Evolutionary conservation across 495 filamentous ascomycete species (phyloP).

Genomic region (Hypoxylon trugodes): DNA sequence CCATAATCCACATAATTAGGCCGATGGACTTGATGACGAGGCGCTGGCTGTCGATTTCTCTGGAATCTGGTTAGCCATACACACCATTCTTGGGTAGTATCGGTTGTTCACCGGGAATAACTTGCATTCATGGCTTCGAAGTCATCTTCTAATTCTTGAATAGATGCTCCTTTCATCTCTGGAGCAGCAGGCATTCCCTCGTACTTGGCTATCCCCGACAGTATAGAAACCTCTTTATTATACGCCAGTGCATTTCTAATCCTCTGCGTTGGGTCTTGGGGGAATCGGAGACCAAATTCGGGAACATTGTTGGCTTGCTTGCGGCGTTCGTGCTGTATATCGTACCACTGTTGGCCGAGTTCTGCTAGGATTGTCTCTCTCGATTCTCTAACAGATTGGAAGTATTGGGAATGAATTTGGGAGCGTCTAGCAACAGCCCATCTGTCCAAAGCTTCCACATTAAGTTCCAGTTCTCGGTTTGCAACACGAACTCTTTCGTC

Average conservation of each 20-base stretch:
- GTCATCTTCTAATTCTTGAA: conserved; percentile 82
- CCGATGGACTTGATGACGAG: conserved; percentile 35
- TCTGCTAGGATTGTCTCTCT: conserved; percentile 81
- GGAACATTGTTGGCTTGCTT: conserved; percentile 81
- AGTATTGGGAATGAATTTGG: conserved; percentile 85
- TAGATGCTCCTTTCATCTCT: conserved; percentile 72
- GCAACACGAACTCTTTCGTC: conserved; percentile 82
- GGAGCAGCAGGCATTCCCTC: conserved; percentile 97
- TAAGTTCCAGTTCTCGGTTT: conserved; percentile 73
- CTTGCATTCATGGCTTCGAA: conserved; percentile 90
- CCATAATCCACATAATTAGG: conserved; percentile 45
- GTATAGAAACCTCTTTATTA: conserved; percentile 89
- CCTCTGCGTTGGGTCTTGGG: conserved; percentile 72
- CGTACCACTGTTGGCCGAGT: conserved; percentile 85
- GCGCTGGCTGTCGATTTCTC: conserved; percentile 40
- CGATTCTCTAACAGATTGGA: conserved; percentile 81
- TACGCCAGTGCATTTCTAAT: conserved; percentile 83
- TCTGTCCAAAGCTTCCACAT: conserved; percentile 72
- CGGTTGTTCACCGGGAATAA: conserved; percentile 1
- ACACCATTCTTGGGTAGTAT: not conserved
- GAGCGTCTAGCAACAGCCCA: conserved; percentile 80
- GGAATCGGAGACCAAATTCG: conserved; percentile 79
- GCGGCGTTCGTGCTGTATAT: conserved; percentile 89
- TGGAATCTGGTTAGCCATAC: conserved; percentile 27
- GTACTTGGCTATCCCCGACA: conserved; percentile 91